Conservation (phyloP, 2,329 filamentous ascomycete genomes). For the Nemania abortiva region DNA sequence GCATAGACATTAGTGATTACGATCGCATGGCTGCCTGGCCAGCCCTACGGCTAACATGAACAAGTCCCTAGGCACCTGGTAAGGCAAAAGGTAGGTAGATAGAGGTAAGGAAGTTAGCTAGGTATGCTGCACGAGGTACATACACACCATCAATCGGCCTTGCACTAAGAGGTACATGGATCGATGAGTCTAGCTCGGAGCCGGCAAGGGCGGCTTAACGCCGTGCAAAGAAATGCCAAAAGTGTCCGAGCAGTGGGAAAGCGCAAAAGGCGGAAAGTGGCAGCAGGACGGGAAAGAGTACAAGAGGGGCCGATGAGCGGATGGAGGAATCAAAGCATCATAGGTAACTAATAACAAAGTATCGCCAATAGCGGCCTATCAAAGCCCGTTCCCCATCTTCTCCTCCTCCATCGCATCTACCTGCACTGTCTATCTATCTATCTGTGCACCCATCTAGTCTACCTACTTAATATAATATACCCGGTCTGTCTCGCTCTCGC, state of each 20-base stretch:
- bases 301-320: constrained; percentile 20
- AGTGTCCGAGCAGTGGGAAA: constrained; percentile 19
- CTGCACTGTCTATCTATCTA: constrained; percentile 4
- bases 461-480: constrained; percentile 9
- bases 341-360: constrained; percentile 22
- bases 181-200: constrained; percentile 32
- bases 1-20: not conserved
- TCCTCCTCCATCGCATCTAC: constrained; percentile 3
- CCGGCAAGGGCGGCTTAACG: constrained; percentile 32
- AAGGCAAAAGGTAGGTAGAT: not conserved
- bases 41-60: not conserved
- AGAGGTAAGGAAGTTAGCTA: not conserved
- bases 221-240: constrained; percentile 25
- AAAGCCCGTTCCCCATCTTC: constrained; percentile 19
- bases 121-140: not conserved
- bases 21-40: not conserved
- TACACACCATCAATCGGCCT: too few species aligned
- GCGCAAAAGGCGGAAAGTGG: constrained; percentile 15
- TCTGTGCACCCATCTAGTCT: not conserved
- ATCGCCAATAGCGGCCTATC: constrained; percentile 22
- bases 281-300: not conserved
- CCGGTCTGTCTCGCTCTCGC: constrained; percentile 10
- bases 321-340: constrained; percentile 40
- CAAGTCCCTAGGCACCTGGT: not conserved
- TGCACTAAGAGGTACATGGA: not conserved